phyloP scores from a whole-genome alignment of 169 alveolate species.

The Plasmodium malariae region DNA sequence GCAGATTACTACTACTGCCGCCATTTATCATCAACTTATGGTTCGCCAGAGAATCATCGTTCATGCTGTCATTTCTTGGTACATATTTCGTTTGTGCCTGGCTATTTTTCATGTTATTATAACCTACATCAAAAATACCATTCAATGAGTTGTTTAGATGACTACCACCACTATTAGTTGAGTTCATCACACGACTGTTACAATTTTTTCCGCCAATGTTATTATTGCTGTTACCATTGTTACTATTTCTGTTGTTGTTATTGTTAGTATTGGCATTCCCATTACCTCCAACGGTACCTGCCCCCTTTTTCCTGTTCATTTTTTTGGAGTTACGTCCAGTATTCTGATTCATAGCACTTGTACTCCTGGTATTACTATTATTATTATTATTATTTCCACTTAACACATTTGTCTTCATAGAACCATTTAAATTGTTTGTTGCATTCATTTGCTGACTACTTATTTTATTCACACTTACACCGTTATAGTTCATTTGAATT shows the following conservation, averaged over 20 bases:
- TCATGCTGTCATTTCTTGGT: not conserved
- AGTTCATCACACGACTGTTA: not conserved
- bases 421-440: not conserved
- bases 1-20: too few relatives aligned
- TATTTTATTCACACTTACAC: not conserved
- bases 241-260: not conserved
- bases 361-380: not conserved
- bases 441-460: not conserved
- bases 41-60: not conserved
- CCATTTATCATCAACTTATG: too few relatives aligned
- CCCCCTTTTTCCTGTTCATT: slow-evolving; percentile 3
- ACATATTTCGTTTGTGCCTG: slow-evolving; percentile 10
- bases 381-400: slow-evolving; percentile 1
- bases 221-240: not conserved
- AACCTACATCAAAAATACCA: not conserved
- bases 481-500: not conserved
- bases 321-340: not conserved
- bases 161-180: not conserved
- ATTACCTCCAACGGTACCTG: not conserved
- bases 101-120: not conserved
- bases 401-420: not conserved
- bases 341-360: slow-evolving; percentile 9
- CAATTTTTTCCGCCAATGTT: too few relatives aligned
- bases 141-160: not conserved
- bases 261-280: not conserved